Conservation (phyloP, 495 filamentous ascomycete genomes). For the Articulospora tetracladia region DNA sequence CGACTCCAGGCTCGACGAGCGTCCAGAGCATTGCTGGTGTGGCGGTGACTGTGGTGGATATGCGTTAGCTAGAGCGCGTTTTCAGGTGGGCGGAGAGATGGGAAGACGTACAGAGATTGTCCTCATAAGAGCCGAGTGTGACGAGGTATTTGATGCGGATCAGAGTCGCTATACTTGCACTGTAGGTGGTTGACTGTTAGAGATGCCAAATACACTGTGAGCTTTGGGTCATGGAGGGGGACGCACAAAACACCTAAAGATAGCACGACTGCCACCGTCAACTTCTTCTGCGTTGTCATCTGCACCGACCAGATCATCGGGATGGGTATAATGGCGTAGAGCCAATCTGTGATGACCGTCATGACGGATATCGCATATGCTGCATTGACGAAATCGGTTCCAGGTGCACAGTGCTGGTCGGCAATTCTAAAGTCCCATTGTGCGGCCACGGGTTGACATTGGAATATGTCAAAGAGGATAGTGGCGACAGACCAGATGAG, state of each 20-base stretch:
- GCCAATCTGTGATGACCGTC: constrained; percentile 37
- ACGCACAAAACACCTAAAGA: constrained; percentile 35
- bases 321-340: constrained; percentile 38
- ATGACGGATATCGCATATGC: constrained; percentile 38
- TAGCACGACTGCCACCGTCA: constrained; percentile 34
- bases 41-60: constrained; percentile 26
- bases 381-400: constrained; percentile 31
- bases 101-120: constrained; percentile 25
- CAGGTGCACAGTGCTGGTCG: constrained; percentile 27
- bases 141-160: constrained; percentile 35
- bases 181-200: constrained; percentile 3
- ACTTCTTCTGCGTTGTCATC: constrained; percentile 34
- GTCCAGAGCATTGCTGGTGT: constrained; percentile 42
- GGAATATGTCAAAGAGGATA: constrained; percentile 37
- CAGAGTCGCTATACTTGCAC: constrained; percentile 36
- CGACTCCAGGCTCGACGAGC: constrained; percentile 39
- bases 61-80: neutral
- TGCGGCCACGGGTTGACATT: constrained; percentile 20
- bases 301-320: constrained; percentile 35
- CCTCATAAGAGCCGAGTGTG: constrained; percentile 29
- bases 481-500: constrained; percentile 33
- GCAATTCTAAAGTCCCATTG: constrained; percentile 38
- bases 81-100: neutral
- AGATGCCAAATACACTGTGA: neutral
- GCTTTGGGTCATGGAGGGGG: neutral